Evolutionary conservation across 1,284 basidiomycete genomes (phyloP).

Genomic region (Erythrobasidium hasegawianum): DNA sequence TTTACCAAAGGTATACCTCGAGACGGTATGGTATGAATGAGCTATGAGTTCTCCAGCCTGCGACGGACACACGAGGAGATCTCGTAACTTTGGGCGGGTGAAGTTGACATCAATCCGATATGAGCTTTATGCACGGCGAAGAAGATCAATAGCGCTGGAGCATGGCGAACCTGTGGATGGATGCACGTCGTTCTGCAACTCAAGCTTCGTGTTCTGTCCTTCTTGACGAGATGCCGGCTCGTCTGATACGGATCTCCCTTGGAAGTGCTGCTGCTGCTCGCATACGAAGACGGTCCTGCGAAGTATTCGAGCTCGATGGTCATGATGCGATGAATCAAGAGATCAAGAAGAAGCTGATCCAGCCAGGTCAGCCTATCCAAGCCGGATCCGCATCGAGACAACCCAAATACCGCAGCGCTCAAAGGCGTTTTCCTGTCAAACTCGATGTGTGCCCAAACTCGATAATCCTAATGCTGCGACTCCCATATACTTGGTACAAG

Average conservation of each 20-base stretch:
- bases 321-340: background rate
- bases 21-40: constrained; percentile 21
- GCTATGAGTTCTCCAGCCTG: constrained; percentile 14
- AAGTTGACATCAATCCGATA: constrained; percentile 19
- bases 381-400: no score
- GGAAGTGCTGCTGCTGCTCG: no score
- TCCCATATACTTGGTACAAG: no score
- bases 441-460: no score
- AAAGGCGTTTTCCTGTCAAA: no score
- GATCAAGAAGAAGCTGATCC: no score
- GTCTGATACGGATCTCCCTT: background rate
- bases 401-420: no score
- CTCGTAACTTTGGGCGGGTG: constrained; percentile 18
- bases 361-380: no score
- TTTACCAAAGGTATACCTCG: constrained; percentile 10
- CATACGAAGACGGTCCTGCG: background rate
- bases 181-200: constrained; percentile 15
- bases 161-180: constrained; percentile 18
- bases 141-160: background rate
- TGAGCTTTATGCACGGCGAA: constrained; percentile 17
- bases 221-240: background rate
- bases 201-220: background rate
- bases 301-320: constrained; percentile 1
- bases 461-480: no score
- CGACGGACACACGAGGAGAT: constrained; percentile 24